phyloP scores from a whole-genome alignment of 1,139 yeast genomes.

The Arxiozyma telluris region DNA sequence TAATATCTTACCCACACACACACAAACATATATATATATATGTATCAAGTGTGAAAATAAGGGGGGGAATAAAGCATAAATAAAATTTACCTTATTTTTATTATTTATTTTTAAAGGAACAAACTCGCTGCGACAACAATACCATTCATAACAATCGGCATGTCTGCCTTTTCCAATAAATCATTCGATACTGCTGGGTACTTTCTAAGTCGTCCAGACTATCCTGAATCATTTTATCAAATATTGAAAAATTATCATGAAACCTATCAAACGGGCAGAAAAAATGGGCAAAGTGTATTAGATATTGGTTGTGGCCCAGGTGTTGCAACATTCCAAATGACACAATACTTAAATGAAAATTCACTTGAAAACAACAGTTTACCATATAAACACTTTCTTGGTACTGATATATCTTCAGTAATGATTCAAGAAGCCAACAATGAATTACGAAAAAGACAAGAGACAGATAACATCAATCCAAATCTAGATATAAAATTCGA shows the following conservation, averaged over 20 bases:
- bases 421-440: conserved; percentile 49
- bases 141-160: not conserved
- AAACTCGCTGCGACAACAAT: not conserved
- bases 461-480: not conserved
- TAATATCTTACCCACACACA: no score
- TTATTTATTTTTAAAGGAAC: not conserved
- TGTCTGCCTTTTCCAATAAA: conserved; percentile 6
- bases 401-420: conserved; percentile 55
- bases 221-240: conserved; percentile 47
- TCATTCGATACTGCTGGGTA: conserved; percentile 30
- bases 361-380: conserved; percentile 18
- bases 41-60: no score
- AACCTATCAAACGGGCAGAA: conserved; percentile 11
- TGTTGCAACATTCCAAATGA: conserved; percentile 53
- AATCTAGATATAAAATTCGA: conserved; percentile 8
- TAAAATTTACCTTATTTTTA: no score
- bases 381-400: conserved; percentile 37
- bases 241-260: conserved; percentile 37
- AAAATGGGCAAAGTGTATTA: conserved; percentile 21
- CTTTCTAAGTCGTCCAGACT: conserved; percentile 55
- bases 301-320: conserved; percentile 90
- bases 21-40: no score
- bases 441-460: conserved; percentile 3
- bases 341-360: conserved; percentile 25
- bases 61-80: not conserved